These are phyloP conservation scores for Cichorium intybus DNA, from an alignment of 140 eudicot species.

Conservation along the genomic window DNA sequence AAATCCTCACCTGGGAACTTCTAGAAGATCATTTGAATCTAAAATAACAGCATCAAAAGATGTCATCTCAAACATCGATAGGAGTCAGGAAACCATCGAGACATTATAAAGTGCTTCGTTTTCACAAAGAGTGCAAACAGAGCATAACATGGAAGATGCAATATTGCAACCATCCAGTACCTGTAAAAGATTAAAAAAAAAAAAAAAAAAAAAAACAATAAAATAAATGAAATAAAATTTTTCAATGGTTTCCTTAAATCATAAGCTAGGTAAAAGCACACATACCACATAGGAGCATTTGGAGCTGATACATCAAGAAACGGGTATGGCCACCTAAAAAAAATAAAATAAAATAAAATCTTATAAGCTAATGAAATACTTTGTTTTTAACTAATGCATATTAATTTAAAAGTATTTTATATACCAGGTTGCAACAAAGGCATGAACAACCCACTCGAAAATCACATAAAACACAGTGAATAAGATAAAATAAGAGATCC, in stretches of 20 bases:
- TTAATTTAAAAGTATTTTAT: background rate
- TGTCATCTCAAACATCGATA: slow-evolving; percentile 41
- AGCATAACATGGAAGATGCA: slow-evolving; percentile 78
- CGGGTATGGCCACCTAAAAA: slow-evolving; percentile 91
- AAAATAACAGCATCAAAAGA: background rate
- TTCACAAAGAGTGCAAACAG: slow-evolving; percentile 45
- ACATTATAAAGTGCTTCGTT: slow-evolving; percentile 46
- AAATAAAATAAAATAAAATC: background rate
- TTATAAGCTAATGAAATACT: slow-evolving; percentile 4
- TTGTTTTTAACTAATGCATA: background rate
- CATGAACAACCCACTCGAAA: slow-evolving; percentile 89
- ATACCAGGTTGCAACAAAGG: slow-evolving; percentile 61
- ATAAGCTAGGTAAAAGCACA: slow-evolving; percentile 2
- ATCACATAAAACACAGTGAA: slow-evolving; percentile 70
- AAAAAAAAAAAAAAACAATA: no score
- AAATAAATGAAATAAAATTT: no score
- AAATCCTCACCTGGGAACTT: background rate
- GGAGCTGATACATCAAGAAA: slow-evolving; percentile 62
- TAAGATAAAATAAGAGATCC: slow-evolving; percentile 73
- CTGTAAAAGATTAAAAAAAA: slow-evolving; percentile 45
- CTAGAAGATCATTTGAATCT: background rate
- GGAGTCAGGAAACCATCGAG: slow-evolving; percentile 68
- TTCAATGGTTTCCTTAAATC: no score
- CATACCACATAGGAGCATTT: slow-evolving; percentile 75
- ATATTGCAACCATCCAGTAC: slow-evolving; percentile 64